Conservation (phyloP, 2,329 filamentous ascomycete species). For the Fusarium nygamai region DNA sequence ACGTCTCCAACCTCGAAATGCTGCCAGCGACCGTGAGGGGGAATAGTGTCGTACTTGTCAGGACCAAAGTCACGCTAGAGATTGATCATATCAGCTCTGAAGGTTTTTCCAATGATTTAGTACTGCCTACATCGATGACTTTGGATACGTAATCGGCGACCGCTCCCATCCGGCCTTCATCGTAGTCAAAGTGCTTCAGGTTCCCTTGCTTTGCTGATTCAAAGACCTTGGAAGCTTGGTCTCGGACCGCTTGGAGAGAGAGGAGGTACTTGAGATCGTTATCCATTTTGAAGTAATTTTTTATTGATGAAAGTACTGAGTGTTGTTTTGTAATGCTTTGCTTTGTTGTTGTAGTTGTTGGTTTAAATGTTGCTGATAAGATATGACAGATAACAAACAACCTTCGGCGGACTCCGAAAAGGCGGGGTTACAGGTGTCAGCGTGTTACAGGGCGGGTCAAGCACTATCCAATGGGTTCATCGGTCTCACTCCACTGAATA, state of each 20-base stretch:
- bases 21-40: conserved; percentile 69
- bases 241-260: conserved; percentile 50
- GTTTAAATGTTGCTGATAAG: not conserved
- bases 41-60: conserved; percentile 57
- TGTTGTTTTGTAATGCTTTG: not conserved
- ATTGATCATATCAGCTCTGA: accelerated
- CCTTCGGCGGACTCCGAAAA: not conserved
- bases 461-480: not conserved
- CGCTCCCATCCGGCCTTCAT: conserved; percentile 49
- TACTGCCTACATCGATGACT: conserved; percentile 53
- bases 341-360: not conserved
- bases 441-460: not conserved
- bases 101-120: accelerated
- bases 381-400: not conserved
- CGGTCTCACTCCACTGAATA: accelerated
- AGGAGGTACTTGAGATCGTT: conserved; percentile 45
- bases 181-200: conserved; percentile 55
- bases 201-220: conserved; percentile 50
- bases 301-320: accelerated
- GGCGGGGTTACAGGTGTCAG: not conserved
- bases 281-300: conserved; percentile 5
- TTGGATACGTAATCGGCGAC: conserved; percentile 55
- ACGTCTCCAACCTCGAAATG: conserved; percentile 69
- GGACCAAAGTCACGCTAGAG: conserved; percentile 62
- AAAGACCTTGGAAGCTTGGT: conserved; percentile 47